A percentile compares a stretch with the other conserved stretches of the same genome.
Evolutionary conservation across 176 grass and related monocot species (phyloP).

Genomic region (Calamus simplicifolius): DNA sequence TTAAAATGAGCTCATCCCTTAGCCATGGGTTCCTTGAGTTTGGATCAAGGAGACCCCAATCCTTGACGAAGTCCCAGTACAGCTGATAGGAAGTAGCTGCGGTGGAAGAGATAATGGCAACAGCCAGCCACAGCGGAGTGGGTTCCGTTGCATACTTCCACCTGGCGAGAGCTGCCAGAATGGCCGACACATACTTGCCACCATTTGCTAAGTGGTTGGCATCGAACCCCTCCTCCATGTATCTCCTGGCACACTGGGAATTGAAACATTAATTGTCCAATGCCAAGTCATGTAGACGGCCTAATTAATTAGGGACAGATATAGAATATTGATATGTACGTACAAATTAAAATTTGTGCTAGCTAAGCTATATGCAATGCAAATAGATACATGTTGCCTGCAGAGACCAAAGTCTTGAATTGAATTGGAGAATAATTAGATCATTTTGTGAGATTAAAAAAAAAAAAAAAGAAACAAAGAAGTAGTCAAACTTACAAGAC

Average conservation of each 20-base stretch:
- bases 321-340: too few species aligned
- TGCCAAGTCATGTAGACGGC: too few species aligned
- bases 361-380: too few species aligned
- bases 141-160: slow-evolving; percentile 58
- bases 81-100: slow-evolving; percentile 80
- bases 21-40: slow-evolving; percentile 61
- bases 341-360: too few species aligned
- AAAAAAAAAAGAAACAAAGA: too few species aligned
- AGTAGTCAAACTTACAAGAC: too few species aligned
- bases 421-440: too few species aligned
- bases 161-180: slow-evolving; percentile 69
- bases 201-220: slow-evolving; percentile 70
- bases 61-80: slow-evolving; percentile 95
- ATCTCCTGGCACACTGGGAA: slow-evolving; percentile 77
- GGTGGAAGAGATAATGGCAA: slow-evolving; percentile 53
- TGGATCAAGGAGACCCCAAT: slow-evolving; percentile 64
- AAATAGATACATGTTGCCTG: too few species aligned
- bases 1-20: slow-evolving; percentile 65
- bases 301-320: too few species aligned
- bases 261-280: not conserved
- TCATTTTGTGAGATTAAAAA: too few species aligned
- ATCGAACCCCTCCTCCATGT: slow-evolving; percentile 81
- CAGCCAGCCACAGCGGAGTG: slow-evolving; percentile 41
- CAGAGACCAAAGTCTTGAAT: too few species aligned
- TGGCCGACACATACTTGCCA: slow-evolving; percentile 85